A percentile compares a stretch with the other conserved stretches of the same genome.
phyloP scores from a whole-genome alignment of 345 rosid species.

The Syzygium aqueum region DNA sequence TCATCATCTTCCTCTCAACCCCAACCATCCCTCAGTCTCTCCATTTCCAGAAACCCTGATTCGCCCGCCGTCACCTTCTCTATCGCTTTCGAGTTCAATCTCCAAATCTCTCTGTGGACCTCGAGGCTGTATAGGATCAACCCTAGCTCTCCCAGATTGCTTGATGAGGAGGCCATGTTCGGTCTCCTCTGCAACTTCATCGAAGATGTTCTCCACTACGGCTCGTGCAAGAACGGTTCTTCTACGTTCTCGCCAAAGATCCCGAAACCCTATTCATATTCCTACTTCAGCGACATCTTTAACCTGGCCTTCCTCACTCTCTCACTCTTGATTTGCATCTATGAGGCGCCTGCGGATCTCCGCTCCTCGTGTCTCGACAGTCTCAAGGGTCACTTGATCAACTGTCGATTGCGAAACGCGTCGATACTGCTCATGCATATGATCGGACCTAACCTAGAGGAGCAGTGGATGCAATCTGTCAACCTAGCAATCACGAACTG shows the following conservation, averaged over 20 bases:
- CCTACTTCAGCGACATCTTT: constrained; percentile 44
- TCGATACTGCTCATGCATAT: constrained; percentile 56
- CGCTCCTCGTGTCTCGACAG: constrained; percentile 41
- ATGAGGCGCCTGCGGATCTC: constrained; percentile 65
- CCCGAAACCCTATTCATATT: constrained; percentile 23
- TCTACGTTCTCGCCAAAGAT: constrained; percentile 16
- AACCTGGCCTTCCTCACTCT: constrained; percentile 62
- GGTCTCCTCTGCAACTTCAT: constrained; percentile 40
- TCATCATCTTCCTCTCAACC: constrained; percentile 26
- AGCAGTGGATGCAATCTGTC: constrained; percentile 78
- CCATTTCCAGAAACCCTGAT: constrained; percentile 19
- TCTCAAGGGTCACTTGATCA: constrained; percentile 41
- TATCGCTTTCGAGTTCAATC: constrained; percentile 29
- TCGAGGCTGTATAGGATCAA: constrained; percentile 46
- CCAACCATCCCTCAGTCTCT: constrained; percentile 52
- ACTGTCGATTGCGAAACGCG: constrained; percentile 32
- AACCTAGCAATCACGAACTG: constrained; percentile 83
- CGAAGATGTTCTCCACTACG: constrained; percentile 49
- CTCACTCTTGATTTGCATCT: constrained; percentile 53
- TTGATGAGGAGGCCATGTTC: constrained; percentile 30
- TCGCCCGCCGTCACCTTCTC: constrained; percentile 38
- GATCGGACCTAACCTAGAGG: constrained; percentile 73
- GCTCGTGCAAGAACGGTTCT: constrained; percentile 18
- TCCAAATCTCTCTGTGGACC: constrained; percentile 50
- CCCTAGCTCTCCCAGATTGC: constrained; percentile 19